Base-by-base conservation (phyloP, 1,139 yeast genomes). In the Hemisphaericaspora xylofermentans region DNA sequence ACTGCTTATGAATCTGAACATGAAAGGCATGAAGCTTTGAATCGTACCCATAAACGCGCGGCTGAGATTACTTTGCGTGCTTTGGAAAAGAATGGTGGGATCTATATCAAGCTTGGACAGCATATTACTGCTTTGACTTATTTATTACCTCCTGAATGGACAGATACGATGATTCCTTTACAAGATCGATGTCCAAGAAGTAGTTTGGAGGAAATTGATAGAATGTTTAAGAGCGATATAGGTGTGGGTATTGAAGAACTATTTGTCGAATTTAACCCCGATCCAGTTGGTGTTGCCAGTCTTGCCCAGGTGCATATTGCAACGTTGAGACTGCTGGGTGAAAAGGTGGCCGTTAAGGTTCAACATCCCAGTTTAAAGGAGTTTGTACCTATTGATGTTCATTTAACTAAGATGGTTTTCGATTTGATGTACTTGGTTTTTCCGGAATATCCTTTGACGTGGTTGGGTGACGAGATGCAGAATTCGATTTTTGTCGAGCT, bases 271-370 rank as follows among this genome's bases (percentile, higher is more conserved):
- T 88, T 93, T 58, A 78, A 84, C 48, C 75, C 78, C 0, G 65
- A 61, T 13, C 98, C 99, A 0, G 80, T 93, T 33, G 99, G 98
- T 1, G 95, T 89, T 12, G 98, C 98, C 0, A 88, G 96, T 1
- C 71, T 93, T 50, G 98, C 98, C 0, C 99, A 93, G 57, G 99
- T 93, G 8, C 98, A 93, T 62, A 68, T 73, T 33, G 99, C 95
- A 0, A 75, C 63, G 1, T 61, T 91, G 43, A 75, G 68, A 43
- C 66, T 62, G 2, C 75, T 71, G 4, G 89, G 88, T 1, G 77
- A 83, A 51, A 78, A 74, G 53, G 98, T 91, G 1, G 98, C 98
- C 0, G 96, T 93, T 18, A 93, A 94, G 57, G 77, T 93, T 31
- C 98, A 93, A 59, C 99, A 93, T 62, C 98, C 98, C 0, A 76